Evolutionary conservation across 371 early-diverging fungal genomes (phyloP), one percentile per base, ranked within the genome.

Genomic region (Circinella minor): DNA sequence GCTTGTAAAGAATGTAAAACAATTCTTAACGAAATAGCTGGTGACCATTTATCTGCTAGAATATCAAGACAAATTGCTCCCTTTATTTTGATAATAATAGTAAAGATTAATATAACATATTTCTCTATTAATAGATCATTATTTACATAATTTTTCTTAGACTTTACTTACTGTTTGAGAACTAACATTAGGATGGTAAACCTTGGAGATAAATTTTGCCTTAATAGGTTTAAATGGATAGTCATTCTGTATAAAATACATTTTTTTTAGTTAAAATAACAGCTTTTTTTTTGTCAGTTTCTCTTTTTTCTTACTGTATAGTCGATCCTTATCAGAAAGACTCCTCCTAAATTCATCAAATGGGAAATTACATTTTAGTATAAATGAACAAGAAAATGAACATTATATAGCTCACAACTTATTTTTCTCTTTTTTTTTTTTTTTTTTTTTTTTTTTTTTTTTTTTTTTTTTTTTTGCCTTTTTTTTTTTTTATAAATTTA

Each of bases 181-280:
- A 34, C 57, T 57, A 13, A 57, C 27, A 14, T 57, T 57, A 14
- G 57, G 57, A 34, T 57, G 57, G 4, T 57, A 57, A 4, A 57
- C 57, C 4, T 57, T 57, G 57, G 57, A 57, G 11, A 57, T 57
- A 14, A 57, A 57, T 34, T 57, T 18, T 18, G 57, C 57, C 6
- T 57, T 57, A 6, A 57, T 57, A 5, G 57, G 57, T 14, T 57
- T 34, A 14, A 57, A 57, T 13, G 57, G 57, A 34, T 57, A 57
- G 27, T 57, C 57, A 34, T 57, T 27, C 57, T 57, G 14, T 34
- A 57, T 27, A 57, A 2, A 27, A 27, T 27, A 27, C 27, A 27
- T 27, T 27, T 27, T 27, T 27, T 27, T 27, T 27, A 27, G 27
- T 27, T 27, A 27, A 27, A 27, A 27, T 27, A 27, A 27, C 27